Base-by-base conservation (phyloP, 106 monocot genomes). In the Dendrobium officinale region DNA sequence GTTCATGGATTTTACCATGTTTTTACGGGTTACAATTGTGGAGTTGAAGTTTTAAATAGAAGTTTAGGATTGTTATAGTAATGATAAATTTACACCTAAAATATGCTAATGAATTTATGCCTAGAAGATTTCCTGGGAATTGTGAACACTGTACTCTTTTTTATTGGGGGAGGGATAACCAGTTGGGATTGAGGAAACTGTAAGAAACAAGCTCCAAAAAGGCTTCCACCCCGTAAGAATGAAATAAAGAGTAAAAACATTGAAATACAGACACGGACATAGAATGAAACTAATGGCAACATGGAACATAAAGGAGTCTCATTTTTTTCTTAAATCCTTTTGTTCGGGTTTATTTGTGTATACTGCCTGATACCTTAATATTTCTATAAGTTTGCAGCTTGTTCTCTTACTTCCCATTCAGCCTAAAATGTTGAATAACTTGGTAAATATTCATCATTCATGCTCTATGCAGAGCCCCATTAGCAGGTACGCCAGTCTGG, bases 401-500 rank as follows among this genome's bases (percentile, higher is more conserved):
- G n/a, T 37, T 70, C 49, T 20, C 26, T 31, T 55, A 31, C 41
- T 80, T 73, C 42, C 24, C 37, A 58, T n/a, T 75, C 59, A 49
- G 76, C 49, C 76, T 24, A 49, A 0, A 49, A 11, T n/a, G 11
- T 26, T 48, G 11, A 42, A 47, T 76, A 26, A 51, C 76, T 44
- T 51, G 49, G 27, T 49, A 27, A 48, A 76, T 42, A 48, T 13
- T 47, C 18, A 44, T 55, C 42, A 29, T 77, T 75, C 40, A 33
- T 61, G 19, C 58, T 74, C 4, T 72, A 16, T 84, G 78, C 82
- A 99, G 95, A 82, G 99, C 99, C 13, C 99, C 99, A 56, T 88
- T 99, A 82, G 86, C 84, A 73, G 93, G 95, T 37, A 90, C 87
- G 79, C 99, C 99, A 61, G 95, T 99, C 31, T 99, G 99, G 99